phyloP scores from a whole-genome alignment of 2,329 filamentous ascomycete genomes.

The Venturia oleaginea region DNA sequence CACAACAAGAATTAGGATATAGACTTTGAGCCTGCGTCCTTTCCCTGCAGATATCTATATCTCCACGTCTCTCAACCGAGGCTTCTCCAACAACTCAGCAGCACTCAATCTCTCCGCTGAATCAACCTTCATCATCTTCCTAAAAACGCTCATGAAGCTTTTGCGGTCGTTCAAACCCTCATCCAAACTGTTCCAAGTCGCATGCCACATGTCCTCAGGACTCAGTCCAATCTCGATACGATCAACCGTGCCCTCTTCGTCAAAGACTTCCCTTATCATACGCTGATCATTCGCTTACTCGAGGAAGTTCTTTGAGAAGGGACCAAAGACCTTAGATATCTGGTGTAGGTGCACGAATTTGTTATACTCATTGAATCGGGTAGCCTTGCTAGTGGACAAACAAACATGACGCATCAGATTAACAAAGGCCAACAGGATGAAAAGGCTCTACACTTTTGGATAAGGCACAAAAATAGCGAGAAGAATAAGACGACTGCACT shows the following conservation, averaged over 20 bases:
- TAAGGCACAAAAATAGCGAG: no score
- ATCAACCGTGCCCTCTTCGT: background rate
- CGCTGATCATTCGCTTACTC: background rate
- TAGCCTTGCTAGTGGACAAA: no score
- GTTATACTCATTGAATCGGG: background rate
- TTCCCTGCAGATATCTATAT: background rate
- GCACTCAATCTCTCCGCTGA: constrained; percentile 29
- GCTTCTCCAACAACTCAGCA: constrained; percentile 24
- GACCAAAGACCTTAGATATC: background rate
- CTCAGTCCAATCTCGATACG: background rate
- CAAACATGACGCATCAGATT: no score
- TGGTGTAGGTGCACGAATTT: background rate
- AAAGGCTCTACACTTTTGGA: no score
- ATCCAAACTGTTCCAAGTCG: background rate
- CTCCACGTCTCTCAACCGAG: constrained; percentile 21
- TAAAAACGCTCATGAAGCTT: constrained; percentile 20
- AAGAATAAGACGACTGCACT: no score
- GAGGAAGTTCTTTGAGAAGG: background rate
- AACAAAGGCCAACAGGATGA: no score
- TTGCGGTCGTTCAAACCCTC: background rate
- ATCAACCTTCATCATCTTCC: constrained; percentile 32
- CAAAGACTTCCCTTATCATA: background rate
- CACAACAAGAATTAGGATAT: background rate
- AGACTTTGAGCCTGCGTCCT: background rate
- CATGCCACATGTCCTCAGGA: background rate